Percentiles rank a stretch among this genome's conserved stretches.
Evolutionary conservation across 805 yeast genomes (phyloP).

Genomic region (Lachancea thermotolerans): DNA sequence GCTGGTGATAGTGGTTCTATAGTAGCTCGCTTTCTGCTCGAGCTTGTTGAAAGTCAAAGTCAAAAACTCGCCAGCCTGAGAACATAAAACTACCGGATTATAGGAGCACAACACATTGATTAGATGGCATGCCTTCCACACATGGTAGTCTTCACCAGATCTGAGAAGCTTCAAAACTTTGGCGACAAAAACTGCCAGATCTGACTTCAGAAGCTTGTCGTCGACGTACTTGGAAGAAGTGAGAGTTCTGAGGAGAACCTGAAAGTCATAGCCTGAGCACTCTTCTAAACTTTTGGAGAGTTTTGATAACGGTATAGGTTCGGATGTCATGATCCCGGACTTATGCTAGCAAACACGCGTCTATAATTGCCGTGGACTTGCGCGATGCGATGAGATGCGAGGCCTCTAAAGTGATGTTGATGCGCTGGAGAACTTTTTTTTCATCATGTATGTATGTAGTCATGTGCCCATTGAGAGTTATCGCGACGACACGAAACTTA

Average conservation of each 20-base stretch:
- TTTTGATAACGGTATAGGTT: slow-evolving; percentile 19
- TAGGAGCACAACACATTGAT: slow-evolving; percentile 38
- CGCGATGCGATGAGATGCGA: slow-evolving; percentile 2
- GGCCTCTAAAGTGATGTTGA: no score
- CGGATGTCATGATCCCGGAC: slow-evolving; percentile 1
- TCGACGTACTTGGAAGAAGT: slow-evolving; percentile 25
- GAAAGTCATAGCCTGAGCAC: slow-evolving; percentile 26
- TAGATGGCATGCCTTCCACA: slow-evolving; percentile 57
- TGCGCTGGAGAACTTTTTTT: not conserved
- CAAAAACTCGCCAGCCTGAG: slow-evolving; percentile 28
- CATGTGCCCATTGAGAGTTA: no score
- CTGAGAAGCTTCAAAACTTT: slow-evolving; percentile 38
- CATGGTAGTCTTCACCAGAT: slow-evolving; percentile 38
- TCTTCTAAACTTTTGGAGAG: slow-evolving; percentile 25
- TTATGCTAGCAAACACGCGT: not conserved
- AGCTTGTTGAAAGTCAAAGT: slow-evolving; percentile 23
- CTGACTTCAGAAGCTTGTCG: slow-evolving; percentile 29
- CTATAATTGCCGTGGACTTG: not conserved
- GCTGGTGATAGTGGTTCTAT: slow-evolving; percentile 15
- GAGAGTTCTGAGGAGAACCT: slow-evolving; percentile 21
- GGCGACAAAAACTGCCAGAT: slow-evolving; percentile 26
- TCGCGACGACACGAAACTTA: no score
- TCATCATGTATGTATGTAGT: not conserved
- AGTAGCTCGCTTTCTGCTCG: slow-evolving; percentile 24
- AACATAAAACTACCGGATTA: slow-evolving; percentile 30